A percentile compares a stretch with the other conserved stretches of the same genome.
These are phyloP conservation scores for Sporothrix brasiliensis DNA, from an alignment of 2,329 filamentous ascomycete genomes.

Conservation along the genomic window DNA sequence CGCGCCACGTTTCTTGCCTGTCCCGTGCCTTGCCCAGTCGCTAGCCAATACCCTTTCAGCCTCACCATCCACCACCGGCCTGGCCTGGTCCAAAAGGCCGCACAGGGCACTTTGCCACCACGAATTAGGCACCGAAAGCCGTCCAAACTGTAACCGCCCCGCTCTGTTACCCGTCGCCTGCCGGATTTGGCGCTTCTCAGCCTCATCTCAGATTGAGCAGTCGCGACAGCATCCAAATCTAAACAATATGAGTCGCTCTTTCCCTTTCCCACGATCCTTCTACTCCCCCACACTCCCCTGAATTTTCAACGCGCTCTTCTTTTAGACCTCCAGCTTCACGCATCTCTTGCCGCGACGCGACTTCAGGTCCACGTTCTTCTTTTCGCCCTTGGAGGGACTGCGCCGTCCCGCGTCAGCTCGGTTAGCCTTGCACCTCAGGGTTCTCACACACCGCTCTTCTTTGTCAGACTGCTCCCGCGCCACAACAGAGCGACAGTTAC, in stretches of 20 bases:
- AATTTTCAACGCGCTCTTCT: too few relatives aligned
- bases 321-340: neutral
- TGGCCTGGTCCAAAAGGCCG: neutral
- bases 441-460: conserved; percentile 2
- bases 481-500: neutral
- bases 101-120: conserved; percentile 19
- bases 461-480: neutral
- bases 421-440: neutral
- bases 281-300: neutral
- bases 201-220: conserved; percentile 11
- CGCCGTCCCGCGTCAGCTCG: neutral
- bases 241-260: neutral
- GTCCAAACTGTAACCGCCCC: neutral
- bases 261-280: neutral
- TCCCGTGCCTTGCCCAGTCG: neutral
- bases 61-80: conserved; percentile 2
- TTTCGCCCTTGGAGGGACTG: neutral
- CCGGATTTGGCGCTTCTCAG: neutral
- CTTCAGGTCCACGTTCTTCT: neutral
- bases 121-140: neutral
- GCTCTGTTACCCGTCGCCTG: conserved; percentile 1
- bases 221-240: conserved; percentile 7
- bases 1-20: neutral
- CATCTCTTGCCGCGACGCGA: neutral
- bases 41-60: conserved; percentile 18